Conservation (phyloP, 1,284 basidiomycete genomes). For the Fistulina hepatica region DNA sequence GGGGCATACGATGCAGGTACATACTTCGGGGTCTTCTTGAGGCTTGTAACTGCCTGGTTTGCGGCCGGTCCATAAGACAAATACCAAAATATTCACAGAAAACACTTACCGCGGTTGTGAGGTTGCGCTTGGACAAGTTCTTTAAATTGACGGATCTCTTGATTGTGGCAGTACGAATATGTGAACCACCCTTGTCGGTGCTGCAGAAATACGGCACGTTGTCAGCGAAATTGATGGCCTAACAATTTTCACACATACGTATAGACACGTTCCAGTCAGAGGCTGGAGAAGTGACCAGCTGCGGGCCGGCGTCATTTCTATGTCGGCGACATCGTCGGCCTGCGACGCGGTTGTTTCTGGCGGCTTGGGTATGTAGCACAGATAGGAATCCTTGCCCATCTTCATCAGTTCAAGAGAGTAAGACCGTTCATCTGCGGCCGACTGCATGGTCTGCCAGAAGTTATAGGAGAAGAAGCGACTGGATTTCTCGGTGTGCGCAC, state of each 20-base stretch:
- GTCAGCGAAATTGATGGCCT: conserved; percentile 14
- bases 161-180: conserved; percentile 89
- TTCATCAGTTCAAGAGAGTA: conserved; percentile 57
- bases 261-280: conserved; percentile 65
- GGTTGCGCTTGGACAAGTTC: conserved; percentile 48
- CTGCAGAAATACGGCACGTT: conserved; percentile 29
- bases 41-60: conserved; percentile 59
- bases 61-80: too few species aligned
- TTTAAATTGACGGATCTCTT: conserved; percentile 83
- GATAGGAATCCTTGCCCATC: conserved; percentile 56
- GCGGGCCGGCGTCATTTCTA: conserved; percentile 53
- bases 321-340: conserved; percentile 39
- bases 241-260: conserved; percentile 40
- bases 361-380: conserved; percentile 65
- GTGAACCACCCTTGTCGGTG: conserved; percentile 90
- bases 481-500: conserved; percentile 6
- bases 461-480: conserved; percentile 2
- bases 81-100: too few species aligned
- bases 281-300: conserved; percentile 74
- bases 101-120: conserved; percentile 47
- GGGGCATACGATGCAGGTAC: conserved; percentile 16
- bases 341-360: conserved; percentile 33
- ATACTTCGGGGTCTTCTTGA: conserved; percentile 70
- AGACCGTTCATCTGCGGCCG: conserved; percentile 10
- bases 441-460: conserved; percentile 12